Evolutionary conservation across 768 basidiomycete genomes (phyloP), one percentile per base, ranked within the genome.

Genomic region (Tylopilus subfusipes): DNA sequence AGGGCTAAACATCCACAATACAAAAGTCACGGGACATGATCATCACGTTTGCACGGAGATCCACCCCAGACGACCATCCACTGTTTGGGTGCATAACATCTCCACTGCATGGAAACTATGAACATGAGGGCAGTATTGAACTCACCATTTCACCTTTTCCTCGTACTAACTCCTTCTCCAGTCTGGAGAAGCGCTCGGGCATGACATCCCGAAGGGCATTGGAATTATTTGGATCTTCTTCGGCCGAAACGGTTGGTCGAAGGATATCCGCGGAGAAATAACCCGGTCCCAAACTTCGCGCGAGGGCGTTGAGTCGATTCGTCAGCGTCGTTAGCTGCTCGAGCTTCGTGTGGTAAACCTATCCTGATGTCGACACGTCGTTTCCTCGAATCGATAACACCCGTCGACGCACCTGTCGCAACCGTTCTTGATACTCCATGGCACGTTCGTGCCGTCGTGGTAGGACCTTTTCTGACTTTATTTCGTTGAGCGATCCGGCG

Each of bases 131-230:
- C 4, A 25, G 1, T 19, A 12, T 50, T n/a, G 2, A 16, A 76
- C 88, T 64, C 62, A 92, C 88, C 50, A 92, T 79, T 80, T 95
- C 93, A n/a, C 81, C 80, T 70, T 93, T 93, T 12, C 90, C 91
- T 50, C 87, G 77, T 11, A 89, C 84, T 18, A 93, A 79, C 63
- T 94, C 91, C 66, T 89, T 87, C 76, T 94, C 90, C 6, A 95
- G 74, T 61, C 76, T 85, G 43, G 82, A 78, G 64, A 95, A 90
- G 13, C 88, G 80, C 59, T 93, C 91, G 0, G 88, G 85, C 12
- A 84, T 86, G 16, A 93, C 88, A 61, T 94, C 88, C 22, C 81
- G 76, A 62, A 81, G 77, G 6, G 79, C 73, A 40, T 62, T 57
- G 4, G 73, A 57, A 54, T 73, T 65, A 30, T 73, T 68, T 4